phyloP scores from a whole-genome alignment of 306 rosid species.

The Vigna reflexopilosa region DNA sequence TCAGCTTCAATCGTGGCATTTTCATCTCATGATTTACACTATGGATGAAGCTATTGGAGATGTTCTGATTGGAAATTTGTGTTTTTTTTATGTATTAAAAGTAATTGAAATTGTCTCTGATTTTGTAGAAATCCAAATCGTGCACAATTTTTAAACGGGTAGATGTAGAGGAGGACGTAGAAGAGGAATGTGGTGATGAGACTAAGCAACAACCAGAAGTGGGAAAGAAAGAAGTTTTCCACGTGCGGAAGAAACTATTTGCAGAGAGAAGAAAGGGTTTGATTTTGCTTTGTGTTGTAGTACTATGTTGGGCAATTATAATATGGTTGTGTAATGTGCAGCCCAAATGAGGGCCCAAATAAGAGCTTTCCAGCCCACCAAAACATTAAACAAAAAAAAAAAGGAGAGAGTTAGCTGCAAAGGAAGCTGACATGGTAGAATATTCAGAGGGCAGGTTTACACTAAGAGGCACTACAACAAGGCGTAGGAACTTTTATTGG shows the following conservation, averaged over 20 bases:
- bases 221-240: background rate
- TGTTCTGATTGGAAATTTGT: background rate
- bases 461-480: no score
- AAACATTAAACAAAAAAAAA: no score
- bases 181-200: background rate
- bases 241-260: background rate
- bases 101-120: background rate
- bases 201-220: background rate
- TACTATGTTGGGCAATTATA: background rate
- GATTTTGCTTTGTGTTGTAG: background rate
- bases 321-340: no score
- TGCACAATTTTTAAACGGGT: background rate
- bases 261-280: background rate
- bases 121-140: background rate
- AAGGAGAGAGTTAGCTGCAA: no score
- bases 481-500: no score
- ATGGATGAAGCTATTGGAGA: background rate
- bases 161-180: background rate
- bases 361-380: no score
- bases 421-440: no score
- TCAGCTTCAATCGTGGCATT: no score
- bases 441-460: no score
- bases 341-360: no score
- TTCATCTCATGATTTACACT: no score
- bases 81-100: background rate